phyloP scores from a whole-genome alignment of 2,329 filamentous ascomycete species.

The Aspergillus phoenicis region DNA sequence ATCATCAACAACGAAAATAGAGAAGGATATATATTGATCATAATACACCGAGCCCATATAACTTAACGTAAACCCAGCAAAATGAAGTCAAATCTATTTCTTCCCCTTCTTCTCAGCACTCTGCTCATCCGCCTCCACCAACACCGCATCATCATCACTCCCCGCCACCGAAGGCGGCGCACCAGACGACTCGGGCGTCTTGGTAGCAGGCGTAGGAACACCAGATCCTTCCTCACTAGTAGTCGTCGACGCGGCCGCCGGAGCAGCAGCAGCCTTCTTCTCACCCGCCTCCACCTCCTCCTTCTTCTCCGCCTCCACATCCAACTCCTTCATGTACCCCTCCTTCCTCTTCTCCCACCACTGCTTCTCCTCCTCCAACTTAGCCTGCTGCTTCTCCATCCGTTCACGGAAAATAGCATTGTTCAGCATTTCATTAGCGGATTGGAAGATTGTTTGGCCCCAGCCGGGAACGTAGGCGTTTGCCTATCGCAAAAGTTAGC shows the following conservation, averaged over 20 bases:
- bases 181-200: conserved; percentile 25
- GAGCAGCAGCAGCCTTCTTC: conserved; percentile 11
- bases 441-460: conserved; percentile 96
- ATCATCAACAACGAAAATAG: no score
- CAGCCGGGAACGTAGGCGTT: conserved; percentile 86
- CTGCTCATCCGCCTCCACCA: conserved; percentile 68
- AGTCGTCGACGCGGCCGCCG: conserved; percentile 4
- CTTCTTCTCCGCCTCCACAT: conserved; percentile 24
- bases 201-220: conserved; percentile 15
- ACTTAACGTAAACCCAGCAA: no score
- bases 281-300: conserved; percentile 14
- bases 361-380: conserved; percentile 72
- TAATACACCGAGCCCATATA: conserved; percentile 4
- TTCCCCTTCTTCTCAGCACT: conserved; percentile 51
- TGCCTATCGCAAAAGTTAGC: conserved; percentile 59
- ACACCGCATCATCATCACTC: conserved; percentile 74
- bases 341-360: conserved; percentile 89
- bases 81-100: conserved; percentile 35
- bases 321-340: conserved; percentile 83
- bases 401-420: conserved; percentile 76
- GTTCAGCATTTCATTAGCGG: conserved; percentile 90
- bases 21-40: neutral
- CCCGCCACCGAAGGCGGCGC: conserved; percentile 42
- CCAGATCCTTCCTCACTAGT: conserved; percentile 18
- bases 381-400: conserved; percentile 72